Evolutionary conservation across 306 rosid genomes (phyloP).

Genomic region (Vigna reflexopilosa): DNA sequence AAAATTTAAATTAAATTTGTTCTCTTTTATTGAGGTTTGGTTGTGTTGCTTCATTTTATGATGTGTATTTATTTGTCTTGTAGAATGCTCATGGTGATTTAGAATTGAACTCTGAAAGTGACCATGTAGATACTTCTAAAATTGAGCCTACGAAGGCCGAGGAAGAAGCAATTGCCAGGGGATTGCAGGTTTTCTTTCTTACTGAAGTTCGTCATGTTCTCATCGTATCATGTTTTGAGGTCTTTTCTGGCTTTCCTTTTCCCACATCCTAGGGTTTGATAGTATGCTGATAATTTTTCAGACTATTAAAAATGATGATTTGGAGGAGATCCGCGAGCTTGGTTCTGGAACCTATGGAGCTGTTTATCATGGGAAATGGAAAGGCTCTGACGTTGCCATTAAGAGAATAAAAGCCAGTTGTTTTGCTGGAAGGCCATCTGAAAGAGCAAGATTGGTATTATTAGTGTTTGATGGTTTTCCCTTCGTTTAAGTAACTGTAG

Average conservation of each 20-base stretch:
- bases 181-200: conserved; percentile 80
- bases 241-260: conserved; percentile 37
- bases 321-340: conserved; percentile 96
- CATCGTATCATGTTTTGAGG: conserved; percentile 24
- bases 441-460: conserved; percentile 93
- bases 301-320: conserved; percentile 93
- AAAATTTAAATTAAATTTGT: neutral
- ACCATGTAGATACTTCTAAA: conserved; percentile 62
- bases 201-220: conserved; percentile 38
- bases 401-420: conserved; percentile 98
- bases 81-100: conserved; percentile 74
- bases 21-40: conserved; percentile 22
- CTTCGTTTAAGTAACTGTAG: conserved; percentile 37
- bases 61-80: conserved; percentile 43
- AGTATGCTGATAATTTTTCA: conserved; percentile 48
- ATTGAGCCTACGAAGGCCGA: conserved; percentile 97
- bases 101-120: conserved; percentile 76
- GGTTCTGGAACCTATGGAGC: conserved; percentile 99
- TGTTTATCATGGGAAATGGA: conserved; percentile 99
- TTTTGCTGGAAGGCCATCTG: conserved; percentile 95
- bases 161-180: conserved; percentile 92
- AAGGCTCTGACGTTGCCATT: conserved; percentile 96
- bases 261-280: conserved; percentile 42
- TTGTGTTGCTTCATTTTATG: conserved; percentile 43
- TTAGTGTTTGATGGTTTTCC: conserved; percentile 42